A percentile compares a stretch with the other conserved stretches of the same genome.
Evolutionary conservation across 768 basidiomycete species (phyloP).

Genomic region (Cystofilobasidium ferigula): DNA sequence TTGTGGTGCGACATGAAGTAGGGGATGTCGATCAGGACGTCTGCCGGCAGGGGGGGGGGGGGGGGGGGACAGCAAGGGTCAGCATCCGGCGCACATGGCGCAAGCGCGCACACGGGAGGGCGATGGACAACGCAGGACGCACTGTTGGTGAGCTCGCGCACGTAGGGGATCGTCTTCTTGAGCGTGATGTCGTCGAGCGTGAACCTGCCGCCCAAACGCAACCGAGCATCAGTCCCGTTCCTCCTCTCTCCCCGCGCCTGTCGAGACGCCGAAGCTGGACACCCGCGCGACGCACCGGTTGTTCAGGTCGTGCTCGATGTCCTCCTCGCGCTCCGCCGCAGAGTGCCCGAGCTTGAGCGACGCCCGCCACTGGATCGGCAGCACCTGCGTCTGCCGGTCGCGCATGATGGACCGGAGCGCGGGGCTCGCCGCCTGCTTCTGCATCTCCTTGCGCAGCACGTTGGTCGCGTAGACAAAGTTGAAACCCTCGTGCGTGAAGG

Average conservation of each 20-base stretch:
- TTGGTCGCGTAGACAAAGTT: constrained; percentile 39
- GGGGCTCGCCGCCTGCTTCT: constrained; percentile 41
- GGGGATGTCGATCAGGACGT: constrained; percentile 5
- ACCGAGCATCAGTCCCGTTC: too few species aligned
- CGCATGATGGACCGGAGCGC: constrained; percentile 42
- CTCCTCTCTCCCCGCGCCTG: too few species aligned
- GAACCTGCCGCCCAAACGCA: too few species aligned
- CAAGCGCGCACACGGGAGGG: background rate
- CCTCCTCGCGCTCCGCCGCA: constrained; percentile 37
- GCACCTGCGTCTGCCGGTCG: constrained; percentile 40
- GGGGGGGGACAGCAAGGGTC: too few species aligned
- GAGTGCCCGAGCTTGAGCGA: constrained; percentile 35
- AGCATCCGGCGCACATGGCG: background rate
- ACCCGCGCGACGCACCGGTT: constrained; percentile 30
- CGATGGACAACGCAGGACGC: background rate
- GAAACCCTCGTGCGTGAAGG: constrained; percentile 37
- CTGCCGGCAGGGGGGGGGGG: background rate
- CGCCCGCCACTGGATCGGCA: constrained; percentile 44
- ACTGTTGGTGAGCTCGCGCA: constrained; percentile 42
- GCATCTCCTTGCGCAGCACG: constrained; percentile 16
- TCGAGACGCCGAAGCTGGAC: background rate
- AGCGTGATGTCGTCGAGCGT: constrained; percentile 42
- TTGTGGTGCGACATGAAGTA: constrained; percentile 43
- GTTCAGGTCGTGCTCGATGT: constrained; percentile 39
- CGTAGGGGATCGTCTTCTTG: constrained; percentile 42